Conservation (phyloP, 805 yeast species). For the Candida manassasensis region DNA sequence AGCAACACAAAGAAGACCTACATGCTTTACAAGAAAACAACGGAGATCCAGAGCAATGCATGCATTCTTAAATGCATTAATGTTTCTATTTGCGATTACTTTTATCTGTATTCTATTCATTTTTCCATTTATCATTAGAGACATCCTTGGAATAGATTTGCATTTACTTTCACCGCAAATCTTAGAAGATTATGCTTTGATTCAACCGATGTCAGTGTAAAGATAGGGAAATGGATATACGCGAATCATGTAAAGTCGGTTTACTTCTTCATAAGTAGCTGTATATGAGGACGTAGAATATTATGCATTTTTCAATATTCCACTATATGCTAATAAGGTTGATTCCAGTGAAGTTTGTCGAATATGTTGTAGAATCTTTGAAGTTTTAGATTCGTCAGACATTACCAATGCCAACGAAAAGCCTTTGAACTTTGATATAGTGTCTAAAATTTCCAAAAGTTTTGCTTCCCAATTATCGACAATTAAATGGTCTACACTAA, state of each 20-base stretch:
- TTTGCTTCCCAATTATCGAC: constrained; percentile 13
- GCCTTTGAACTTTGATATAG: constrained; percentile 31
- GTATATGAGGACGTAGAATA: too few relatives aligned
- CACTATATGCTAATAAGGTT: constrained; percentile 1
- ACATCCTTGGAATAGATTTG: constrained; percentile 34
- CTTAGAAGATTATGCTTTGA: constrained; percentile 14
- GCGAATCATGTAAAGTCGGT: too few relatives aligned
- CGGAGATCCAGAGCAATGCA: constrained; percentile 33
- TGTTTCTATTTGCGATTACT: constrained; percentile 27
- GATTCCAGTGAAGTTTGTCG: constrained; percentile 3
- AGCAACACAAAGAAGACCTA: constrained; percentile 44
- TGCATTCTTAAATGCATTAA: constrained; percentile 26
- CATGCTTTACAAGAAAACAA: constrained; percentile 40
- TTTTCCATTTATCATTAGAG: constrained; percentile 34
- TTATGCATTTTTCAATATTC: constrained; percentile 3
- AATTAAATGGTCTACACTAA: constrained; percentile 10
- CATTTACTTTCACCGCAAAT: constrained; percentile 37
- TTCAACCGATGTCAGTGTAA: constrained; percentile 41
- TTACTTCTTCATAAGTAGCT: too few relatives aligned
- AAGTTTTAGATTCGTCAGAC: constrained; percentile 17
- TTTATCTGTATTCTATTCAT: constrained; percentile 30
- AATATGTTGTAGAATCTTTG: constrained; percentile 7
- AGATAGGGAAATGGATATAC: constrained; percentile 28
- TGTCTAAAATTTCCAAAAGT: constrained; percentile 17
- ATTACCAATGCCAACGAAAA: constrained; percentile 32